These are phyloP conservation scores for Cyclotella cryptica DNA, from an alignment of 108 stramenopile genomes.

Conservation along the genomic window DNA sequence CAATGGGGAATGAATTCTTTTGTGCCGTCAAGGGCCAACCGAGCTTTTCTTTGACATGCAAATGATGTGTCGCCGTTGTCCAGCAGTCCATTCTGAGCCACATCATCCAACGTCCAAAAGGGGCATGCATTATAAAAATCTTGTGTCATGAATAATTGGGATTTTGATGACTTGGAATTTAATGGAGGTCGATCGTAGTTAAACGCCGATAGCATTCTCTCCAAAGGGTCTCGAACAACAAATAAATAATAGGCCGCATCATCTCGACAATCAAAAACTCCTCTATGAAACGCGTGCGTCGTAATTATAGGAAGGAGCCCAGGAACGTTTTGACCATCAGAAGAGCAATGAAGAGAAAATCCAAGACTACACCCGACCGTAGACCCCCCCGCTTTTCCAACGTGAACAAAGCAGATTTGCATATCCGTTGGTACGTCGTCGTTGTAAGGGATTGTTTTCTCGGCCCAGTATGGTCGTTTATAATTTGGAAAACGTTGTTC, in stretches of 20 bases:
- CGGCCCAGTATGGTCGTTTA: slow-evolving; percentile 29
- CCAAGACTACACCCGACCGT: slow-evolving; percentile 46
- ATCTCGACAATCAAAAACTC: slow-evolving; percentile 44
- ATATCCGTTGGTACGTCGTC: slow-evolving; percentile 19
- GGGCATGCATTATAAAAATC: slow-evolving; percentile 33
- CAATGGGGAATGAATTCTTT: slow-evolving; percentile 31
- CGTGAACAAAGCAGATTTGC: slow-evolving; percentile 48
- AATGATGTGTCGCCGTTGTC: slow-evolving; percentile 1
- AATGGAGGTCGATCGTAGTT: slow-evolving; percentile 42
- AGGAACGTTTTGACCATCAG: slow-evolving; percentile 15
- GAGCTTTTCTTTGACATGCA: slow-evolving; percentile 18
- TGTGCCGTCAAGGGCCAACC: slow-evolving; percentile 13
- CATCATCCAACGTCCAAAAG: slow-evolving; percentile 34
- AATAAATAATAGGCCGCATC: slow-evolving; percentile 39
- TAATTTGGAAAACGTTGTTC: slow-evolving; percentile 29
- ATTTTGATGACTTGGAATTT: background rate
- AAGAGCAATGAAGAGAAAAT: slow-evolving; percentile 45
- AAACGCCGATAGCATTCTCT: slow-evolving; percentile 38
- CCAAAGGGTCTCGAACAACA: slow-evolving; percentile 45
- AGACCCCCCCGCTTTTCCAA: slow-evolving; percentile 54
- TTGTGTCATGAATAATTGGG: background rate
- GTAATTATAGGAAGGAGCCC: slow-evolving; percentile 34
- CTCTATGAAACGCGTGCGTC: slow-evolving; percentile 50
- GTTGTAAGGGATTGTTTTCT: slow-evolving; percentile 40
- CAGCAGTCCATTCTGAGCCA: slow-evolving; percentile 41